Evolutionary conservation across 2,329 filamentous ascomycete genomes (phyloP), one percentile per base, ranked within the genome.

Genomic region (Trichophyton rubrum): DNA sequence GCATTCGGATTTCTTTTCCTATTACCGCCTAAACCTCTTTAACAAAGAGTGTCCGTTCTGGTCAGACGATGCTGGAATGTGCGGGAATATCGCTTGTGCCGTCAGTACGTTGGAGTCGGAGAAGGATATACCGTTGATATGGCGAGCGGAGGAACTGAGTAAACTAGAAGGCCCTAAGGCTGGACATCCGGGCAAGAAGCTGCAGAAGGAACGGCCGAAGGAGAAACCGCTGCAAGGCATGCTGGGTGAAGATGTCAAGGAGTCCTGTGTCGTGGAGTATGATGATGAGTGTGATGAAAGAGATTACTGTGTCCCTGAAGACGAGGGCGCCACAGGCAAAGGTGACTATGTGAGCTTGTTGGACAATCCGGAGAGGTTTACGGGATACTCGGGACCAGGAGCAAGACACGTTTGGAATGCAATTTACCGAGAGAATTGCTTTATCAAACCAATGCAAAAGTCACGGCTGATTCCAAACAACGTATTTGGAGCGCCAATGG

Each of bases 381-480:
- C 93, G 0, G 93, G 93, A 56, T 99, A 97, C 70, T 82, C 86
- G 6, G 93, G 93, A 59, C 82, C 86, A 62, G 88, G 91, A 17
- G 84, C 92, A 45, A 84, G 86, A 69, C 90, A 95, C 76, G 89
- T 99, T 15, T 99, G 93, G 93, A 87, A 96, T 71, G 88, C 93
- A 61, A 90, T 99, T 62, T 99, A 99, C 75, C 83, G 90, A 59
- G 93, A 99, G 74, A 99, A 99, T 73, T 99, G 93, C 77, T 99
- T 99, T 78, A 77, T 82, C 64, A 82, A 74, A 71, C 75, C 72
- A 63, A 69, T 70, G 8, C 58, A 62, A 33, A 55, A 60, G 9
- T 65, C 67, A 2, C 66, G 71, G 49, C 62, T 68, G 7, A 65
- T 66, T 20, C 59, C 65, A 13, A 67, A 35, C 38, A 67, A 67